Evolutionary conservation across 2,329 filamentous ascomycete genomes (phyloP).

Genomic region (Trichoderma koningiopsis): DNA sequence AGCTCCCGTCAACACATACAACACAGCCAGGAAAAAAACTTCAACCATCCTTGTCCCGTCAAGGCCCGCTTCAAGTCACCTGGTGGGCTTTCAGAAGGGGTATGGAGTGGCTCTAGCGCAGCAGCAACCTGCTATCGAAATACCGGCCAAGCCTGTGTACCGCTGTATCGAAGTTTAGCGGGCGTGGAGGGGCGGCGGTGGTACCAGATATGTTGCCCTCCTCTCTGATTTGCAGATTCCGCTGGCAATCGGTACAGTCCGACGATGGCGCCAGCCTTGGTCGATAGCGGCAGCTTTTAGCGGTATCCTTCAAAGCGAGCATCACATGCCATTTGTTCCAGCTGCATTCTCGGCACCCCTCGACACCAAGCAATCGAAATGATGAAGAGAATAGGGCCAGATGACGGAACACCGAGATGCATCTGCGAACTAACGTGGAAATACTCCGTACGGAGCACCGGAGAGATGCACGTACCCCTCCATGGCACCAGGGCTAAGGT

Average conservation of each 20-base stretch:
- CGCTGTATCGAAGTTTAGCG: conserved; percentile 1
- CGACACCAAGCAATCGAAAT: conserved; percentile 6
- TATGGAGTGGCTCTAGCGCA: conserved; percentile 10
- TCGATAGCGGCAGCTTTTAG: neutral
- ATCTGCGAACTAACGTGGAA: conserved; percentile 6
- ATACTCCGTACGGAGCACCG: conserved; percentile 15
- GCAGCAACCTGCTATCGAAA: neutral
- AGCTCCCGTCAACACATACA: neutral
- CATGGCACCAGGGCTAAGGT: neutral
- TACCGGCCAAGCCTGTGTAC: neutral
- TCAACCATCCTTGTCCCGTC: conserved; percentile 17
- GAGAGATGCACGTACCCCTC: neutral
- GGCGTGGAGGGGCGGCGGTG: neutral
- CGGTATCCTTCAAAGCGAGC: conserved; percentile 20
- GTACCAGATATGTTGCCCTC: neutral
- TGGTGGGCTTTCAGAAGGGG: conserved; percentile 2
- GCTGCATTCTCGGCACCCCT: conserved; percentile 10
- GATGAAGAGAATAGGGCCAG: conserved; percentile 2
- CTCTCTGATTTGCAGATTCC: neutral
- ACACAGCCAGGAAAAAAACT: neutral
- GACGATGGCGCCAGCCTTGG: neutral
- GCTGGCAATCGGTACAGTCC: neutral
- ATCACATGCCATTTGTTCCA: conserved; percentile 26
- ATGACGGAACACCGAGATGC: conserved; percentile 22
- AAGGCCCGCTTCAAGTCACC: conserved; percentile 21